These are phyloP conservation scores for Umbellularia californica DNA, from an alignment of 164 flowering plant species.

Conservation along the genomic window DNA sequence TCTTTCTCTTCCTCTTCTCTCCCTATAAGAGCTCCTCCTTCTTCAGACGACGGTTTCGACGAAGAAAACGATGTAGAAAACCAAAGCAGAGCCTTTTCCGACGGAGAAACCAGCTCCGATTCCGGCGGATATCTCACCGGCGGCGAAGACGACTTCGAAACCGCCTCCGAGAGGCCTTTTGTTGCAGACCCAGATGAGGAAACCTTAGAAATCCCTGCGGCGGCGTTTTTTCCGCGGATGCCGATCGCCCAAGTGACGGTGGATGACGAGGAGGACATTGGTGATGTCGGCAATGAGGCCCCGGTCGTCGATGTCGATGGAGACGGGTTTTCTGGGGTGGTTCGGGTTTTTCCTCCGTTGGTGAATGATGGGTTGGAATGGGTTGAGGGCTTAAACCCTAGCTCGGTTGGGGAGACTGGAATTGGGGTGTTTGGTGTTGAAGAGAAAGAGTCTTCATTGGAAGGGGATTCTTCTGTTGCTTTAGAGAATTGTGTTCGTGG, in stretches of 20 bases:
- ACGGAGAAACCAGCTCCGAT: slow-evolving; percentile 14
- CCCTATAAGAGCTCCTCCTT: slow-evolving; percentile 41
- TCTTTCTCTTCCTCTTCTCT: slow-evolving; percentile 24
- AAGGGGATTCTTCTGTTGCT: neutral
- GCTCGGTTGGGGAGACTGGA: neutral
- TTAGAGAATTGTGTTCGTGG: neutral
- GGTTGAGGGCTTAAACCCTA: too few species aligned
- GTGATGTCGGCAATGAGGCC: slow-evolving; percentile 18
- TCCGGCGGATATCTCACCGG: slow-evolving; percentile 34
- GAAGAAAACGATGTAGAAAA: neutral
- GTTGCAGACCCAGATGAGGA: slow-evolving; percentile 34
- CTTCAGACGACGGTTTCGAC: slow-evolving; percentile 13
- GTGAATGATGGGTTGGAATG: neutral
- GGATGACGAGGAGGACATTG: slow-evolving; percentile 20
- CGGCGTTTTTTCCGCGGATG: slow-evolving; percentile 7
- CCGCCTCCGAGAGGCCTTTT: slow-evolving; percentile 46
- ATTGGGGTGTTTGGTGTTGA: neutral
- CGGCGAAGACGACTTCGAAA: slow-evolving; percentile 51
- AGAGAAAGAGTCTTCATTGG: neutral
- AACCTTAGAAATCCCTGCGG: slow-evolving; percentile 14
- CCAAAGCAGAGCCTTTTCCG: neutral
- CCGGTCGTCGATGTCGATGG: slow-evolving; percentile 22
- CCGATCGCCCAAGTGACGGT: slow-evolving; percentile 35
- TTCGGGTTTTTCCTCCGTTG: neutral
- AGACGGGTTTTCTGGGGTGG: slow-evolving; percentile 13